phyloP scores from a whole-genome alignment of 169 alveolate species.

The Eimeria sp. region DNA sequence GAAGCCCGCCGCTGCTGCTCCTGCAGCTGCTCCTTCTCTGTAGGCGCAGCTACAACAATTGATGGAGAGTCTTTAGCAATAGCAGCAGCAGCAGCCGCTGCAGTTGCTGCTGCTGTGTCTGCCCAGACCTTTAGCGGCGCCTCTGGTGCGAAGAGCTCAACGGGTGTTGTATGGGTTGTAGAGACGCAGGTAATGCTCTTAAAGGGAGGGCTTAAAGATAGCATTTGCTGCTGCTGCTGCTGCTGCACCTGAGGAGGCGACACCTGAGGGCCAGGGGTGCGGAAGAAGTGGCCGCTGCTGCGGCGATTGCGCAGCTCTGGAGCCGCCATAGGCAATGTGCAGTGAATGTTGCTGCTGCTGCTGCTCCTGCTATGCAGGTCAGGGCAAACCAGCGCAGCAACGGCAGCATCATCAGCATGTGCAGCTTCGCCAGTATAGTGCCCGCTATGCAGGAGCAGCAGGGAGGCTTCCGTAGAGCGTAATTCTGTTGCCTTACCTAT shows the following conservation, averaged over 20 bases:
- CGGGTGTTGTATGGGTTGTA: conserved; percentile 70
- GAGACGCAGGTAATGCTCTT: conserved; percentile 8
- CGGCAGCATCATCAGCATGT: conserved; percentile 22
- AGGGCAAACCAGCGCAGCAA: not conserved
- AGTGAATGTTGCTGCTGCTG: conserved; percentile 21
- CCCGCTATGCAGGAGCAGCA: not conserved
- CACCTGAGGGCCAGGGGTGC: conserved; percentile 84
- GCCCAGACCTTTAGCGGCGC: conserved; percentile 30
- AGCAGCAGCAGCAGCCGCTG: not conserved
- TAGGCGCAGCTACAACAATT: not conserved
- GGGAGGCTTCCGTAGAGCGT: not conserved
- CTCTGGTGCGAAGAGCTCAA: conserved; percentile 82
- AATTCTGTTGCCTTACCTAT: not conserved
- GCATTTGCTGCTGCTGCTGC: conserved; percentile 30
- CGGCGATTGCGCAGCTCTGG: conserved; percentile 9
- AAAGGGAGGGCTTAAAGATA: conserved; percentile 30
- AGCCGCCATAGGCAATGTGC: not conserved
- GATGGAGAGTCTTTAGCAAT: not conserved
- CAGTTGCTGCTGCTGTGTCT: conserved; percentile 31
- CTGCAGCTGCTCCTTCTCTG: not conserved
- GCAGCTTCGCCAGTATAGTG: not conserved
- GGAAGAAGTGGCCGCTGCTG: conserved; percentile 84
- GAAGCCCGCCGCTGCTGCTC: not conserved
- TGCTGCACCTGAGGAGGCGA: conserved; percentile 2
- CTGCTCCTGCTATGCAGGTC: conserved; percentile 5